Evolutionary conservation across 345 rosid genomes (phyloP).

Genomic region (Iberis pinnata): DNA sequence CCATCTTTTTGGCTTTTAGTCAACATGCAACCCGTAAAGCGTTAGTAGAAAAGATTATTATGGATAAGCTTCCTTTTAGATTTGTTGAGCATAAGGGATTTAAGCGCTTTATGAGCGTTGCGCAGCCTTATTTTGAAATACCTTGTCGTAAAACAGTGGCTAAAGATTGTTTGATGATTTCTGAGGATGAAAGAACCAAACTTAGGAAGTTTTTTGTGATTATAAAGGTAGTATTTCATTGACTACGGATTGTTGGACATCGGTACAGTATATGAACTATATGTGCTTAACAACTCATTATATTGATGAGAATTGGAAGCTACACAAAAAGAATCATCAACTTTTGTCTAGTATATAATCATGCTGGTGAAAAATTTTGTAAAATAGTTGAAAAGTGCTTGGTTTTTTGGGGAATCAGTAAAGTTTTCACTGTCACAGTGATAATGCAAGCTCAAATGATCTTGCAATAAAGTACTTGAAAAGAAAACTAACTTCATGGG

Average conservation of each 20-base stretch:
- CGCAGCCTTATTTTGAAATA: not conserved
- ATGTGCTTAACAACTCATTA: not conserved
- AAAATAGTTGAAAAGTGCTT: not conserved
- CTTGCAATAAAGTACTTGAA: not conserved
- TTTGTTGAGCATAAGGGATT: not conserved
- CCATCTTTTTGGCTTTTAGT: not conserved
- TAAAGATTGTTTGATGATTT: not conserved
- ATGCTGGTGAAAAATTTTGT: not conserved
- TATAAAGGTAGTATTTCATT: not conserved
- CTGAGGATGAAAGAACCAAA: not conserved
- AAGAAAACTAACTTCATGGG: not conserved
- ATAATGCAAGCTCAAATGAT: constrained; percentile 2
- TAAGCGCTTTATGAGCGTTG: not conserved
- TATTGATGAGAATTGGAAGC: not conserved
- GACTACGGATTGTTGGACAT: not conserved
- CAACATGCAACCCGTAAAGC: not conserved
- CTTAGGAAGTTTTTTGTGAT: not conserved
- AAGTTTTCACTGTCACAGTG: not conserved
- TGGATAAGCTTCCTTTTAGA: constrained; percentile 1
- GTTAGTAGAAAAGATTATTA: not conserved
- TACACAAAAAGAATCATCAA: not conserved
- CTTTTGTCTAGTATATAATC: not conserved
- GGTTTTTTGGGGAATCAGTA: not conserved
- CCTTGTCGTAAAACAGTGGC: not conserved
- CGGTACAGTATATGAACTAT: not conserved